phyloP scores from a whole-genome alignment of 139 green algal species.

The Monoraphidium neglectum region DNA sequence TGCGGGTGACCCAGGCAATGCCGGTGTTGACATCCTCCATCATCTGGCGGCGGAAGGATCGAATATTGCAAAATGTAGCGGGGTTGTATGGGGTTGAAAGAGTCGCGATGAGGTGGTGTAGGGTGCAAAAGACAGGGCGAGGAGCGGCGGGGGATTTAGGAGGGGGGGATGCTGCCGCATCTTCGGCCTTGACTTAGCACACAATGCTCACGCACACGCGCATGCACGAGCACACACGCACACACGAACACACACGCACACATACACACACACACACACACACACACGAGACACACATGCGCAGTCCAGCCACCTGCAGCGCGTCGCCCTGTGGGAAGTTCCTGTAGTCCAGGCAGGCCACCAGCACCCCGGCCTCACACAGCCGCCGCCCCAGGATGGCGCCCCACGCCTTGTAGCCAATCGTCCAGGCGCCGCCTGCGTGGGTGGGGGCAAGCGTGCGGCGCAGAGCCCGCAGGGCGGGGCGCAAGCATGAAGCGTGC shows the following conservation, averaged over 20 bases:
- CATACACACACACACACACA: too few species aligned
- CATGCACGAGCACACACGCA: too few species aligned
- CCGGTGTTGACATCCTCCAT: conserved; percentile 90
- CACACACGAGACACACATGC: too few species aligned
- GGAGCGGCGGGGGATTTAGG: too few species aligned
- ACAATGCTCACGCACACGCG: too few species aligned
- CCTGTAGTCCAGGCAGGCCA: conserved; percentile 92
- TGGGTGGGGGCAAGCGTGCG: too few species aligned
- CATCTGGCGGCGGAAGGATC: conserved; percentile 71
- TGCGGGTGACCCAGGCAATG: conserved; percentile 83
- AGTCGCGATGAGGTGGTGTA: too few species aligned
- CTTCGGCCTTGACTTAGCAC: too few species aligned
- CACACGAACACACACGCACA: too few species aligned
- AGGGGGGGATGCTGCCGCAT: too few species aligned
- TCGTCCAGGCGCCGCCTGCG: conserved; percentile 90
- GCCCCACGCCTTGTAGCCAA: conserved; percentile 96
- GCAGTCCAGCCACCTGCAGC: background rate
- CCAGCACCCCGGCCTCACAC: conserved; percentile 80
- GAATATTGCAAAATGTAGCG: background rate
- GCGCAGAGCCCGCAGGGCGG: background rate
- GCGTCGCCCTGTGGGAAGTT: conserved; percentile 83
- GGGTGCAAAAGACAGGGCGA: too few species aligned
- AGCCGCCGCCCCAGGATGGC: conserved; percentile 83
- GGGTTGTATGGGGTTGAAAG: too few species aligned
- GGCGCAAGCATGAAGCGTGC: background rate